These are phyloP conservation scores for Butyriboletus loyo DNA, from an alignment of 768 basidiomycete genomes.

Conservation along the genomic window DNA sequence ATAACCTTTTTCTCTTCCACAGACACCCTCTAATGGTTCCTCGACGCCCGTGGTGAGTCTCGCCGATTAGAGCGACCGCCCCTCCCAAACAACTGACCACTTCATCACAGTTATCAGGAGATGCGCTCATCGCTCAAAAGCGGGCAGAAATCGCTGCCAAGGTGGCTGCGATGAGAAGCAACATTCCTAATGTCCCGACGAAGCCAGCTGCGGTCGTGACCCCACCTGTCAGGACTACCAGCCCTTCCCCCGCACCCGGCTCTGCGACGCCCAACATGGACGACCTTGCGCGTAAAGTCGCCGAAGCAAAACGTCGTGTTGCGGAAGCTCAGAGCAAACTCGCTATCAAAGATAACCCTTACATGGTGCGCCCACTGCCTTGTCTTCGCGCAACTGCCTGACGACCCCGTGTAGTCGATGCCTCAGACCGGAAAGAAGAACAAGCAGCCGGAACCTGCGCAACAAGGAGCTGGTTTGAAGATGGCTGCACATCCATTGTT, in stretches of 20 bases:
- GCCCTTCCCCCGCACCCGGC: slow-evolving; percentile 42
- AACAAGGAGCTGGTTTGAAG: slow-evolving; percentile 80
- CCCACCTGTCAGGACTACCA: slow-evolving; percentile 18
- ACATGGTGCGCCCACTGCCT: slow-evolving; percentile 58
- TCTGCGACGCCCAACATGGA: slow-evolving; percentile 46
- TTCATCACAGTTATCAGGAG: slow-evolving; percentile 41
- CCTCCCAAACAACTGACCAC: slow-evolving; percentile 1
- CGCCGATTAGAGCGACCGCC: not conserved
- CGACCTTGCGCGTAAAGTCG: slow-evolving; percentile 68
- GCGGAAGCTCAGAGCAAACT: slow-evolving; percentile 78
- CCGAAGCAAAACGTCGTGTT: slow-evolving; percentile 83
- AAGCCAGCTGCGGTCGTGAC: slow-evolving; percentile 27
- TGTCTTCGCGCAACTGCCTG: not conserved
- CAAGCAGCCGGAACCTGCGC: slow-evolving; percentile 57
- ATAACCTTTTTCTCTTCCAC: slow-evolving; percentile 54
- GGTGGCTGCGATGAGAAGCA: slow-evolving; percentile 68
- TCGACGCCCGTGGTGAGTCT: slow-evolving; percentile 44
- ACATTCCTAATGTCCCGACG: slow-evolving; percentile 29
- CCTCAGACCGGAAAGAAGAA: slow-evolving; percentile 55
- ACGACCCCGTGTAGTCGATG: slow-evolving; percentile 40
- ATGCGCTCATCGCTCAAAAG: slow-evolving; percentile 78
- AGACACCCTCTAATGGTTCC: slow-evolving; percentile 52
- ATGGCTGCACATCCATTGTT: slow-evolving; percentile 90
- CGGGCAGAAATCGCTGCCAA: slow-evolving; percentile 84
- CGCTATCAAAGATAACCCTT: slow-evolving; percentile 79